Evolutionary conservation across 768 basidiomycete species (phyloP).

Genomic region (Coprinopsis strossmayeri): DNA sequence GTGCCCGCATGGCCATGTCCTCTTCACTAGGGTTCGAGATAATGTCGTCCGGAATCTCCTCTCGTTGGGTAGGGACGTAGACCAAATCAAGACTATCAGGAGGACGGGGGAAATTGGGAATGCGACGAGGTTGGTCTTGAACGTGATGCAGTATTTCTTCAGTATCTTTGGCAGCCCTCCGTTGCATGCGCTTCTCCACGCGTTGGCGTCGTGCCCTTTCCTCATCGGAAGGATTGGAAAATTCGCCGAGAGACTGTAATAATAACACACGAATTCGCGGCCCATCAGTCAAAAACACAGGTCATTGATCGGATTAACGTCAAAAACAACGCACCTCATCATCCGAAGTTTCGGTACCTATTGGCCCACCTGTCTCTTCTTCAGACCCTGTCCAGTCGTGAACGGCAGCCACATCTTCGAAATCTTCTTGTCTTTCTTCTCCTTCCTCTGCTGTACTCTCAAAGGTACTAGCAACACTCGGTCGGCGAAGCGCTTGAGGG

Average conservation of each 20-base stretch:
- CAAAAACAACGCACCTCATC: slow-evolving; percentile 51
- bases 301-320: slow-evolving; percentile 4
- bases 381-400: slow-evolving; percentile 85
- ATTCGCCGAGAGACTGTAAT: slow-evolving; percentile 75
- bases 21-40: slow-evolving; percentile 88
- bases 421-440: slow-evolving; percentile 20
- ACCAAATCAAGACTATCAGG: slow-evolving; percentile 47
- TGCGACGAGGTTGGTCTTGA: slow-evolving; percentile 57
- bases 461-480: slow-evolving; percentile 5
- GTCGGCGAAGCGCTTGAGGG: slow-evolving; percentile 40
- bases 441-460: slow-evolving; percentile 18
- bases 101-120: slow-evolving; percentile 78
- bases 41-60: slow-evolving; percentile 46
- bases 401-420: slow-evolving; percentile 35
- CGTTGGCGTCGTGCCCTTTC: slow-evolving; percentile 71
- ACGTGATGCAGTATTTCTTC: slow-evolving; percentile 18
- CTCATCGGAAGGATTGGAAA: slow-evolving; percentile 88
- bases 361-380: slow-evolving; percentile 45
- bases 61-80: slow-evolving; percentile 31
- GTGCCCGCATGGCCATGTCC: slow-evolving; percentile 23
- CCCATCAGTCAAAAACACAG: slow-evolving; percentile 3
- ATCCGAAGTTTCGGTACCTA: slow-evolving; percentile 38
- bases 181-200: slow-evolving; percentile 54
- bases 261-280: slow-evolving; percentile 2
- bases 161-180: slow-evolving; percentile 36